Conservation (phyloP, 2,329 filamentous ascomycete species). For the Cytospora chrysosperma region DNA sequence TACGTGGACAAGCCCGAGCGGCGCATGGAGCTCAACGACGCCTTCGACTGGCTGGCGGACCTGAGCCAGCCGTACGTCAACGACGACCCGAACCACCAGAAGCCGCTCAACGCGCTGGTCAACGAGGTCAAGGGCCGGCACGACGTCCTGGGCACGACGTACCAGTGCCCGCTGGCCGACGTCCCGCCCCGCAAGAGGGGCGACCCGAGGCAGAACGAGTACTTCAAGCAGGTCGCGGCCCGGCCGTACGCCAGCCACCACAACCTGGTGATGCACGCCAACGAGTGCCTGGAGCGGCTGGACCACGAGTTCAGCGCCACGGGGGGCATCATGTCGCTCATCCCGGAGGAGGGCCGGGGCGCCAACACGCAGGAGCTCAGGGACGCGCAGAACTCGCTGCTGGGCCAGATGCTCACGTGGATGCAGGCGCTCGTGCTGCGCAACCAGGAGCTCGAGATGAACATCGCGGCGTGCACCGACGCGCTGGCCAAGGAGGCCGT, state of each 20-base stretch:
- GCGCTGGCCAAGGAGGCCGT: constrained; percentile 49
- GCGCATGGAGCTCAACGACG: constrained; percentile 39
- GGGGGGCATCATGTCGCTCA: constrained; percentile 55
- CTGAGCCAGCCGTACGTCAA: constrained; percentile 49
- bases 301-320: constrained; percentile 58
- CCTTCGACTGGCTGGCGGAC: constrained; percentile 58
- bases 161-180: constrained; percentile 46
- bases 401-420: constrained; percentile 58
- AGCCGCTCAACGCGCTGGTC: constrained; percentile 45
- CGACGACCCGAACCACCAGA: constrained; percentile 46
- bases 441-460: constrained; percentile 57
- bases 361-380: constrained; percentile 37
- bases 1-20: background rate
- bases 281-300: constrained; percentile 57
- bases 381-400: constrained; percentile 49
- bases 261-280: constrained; percentile 55
- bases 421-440: constrained; percentile 53
- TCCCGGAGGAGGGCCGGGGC: constrained; percentile 44
- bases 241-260: constrained; percentile 47
- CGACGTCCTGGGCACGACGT: constrained; percentile 41
- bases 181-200: constrained; percentile 25
- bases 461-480: constrained; percentile 51
- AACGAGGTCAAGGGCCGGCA: constrained; percentile 46
- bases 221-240: background rate
- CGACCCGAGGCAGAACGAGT: constrained; percentile 25